Evolutionary conservation across 371 early-diverging fungal species (phyloP).

Genomic region (Mucor lusitanicus): DNA sequence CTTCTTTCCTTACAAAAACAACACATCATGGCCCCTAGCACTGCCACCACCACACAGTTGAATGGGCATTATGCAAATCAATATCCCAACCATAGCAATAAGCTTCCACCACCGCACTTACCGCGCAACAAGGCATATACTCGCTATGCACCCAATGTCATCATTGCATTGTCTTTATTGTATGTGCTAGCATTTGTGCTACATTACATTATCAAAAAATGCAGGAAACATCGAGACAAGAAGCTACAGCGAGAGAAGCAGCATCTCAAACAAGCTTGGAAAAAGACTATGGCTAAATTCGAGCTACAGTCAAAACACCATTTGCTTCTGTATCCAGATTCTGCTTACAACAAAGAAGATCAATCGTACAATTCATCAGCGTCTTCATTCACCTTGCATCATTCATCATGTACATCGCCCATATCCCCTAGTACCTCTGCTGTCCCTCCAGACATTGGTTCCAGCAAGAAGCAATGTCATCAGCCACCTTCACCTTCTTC

Average conservation of each 20-base stretch:
- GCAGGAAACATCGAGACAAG: not conserved
- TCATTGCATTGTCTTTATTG: not conserved
- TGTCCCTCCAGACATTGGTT: not conserved
- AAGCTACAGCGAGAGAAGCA: conserved; percentile 12
- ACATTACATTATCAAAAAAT: not conserved
- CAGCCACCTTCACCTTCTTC: not conserved
- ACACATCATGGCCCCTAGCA: not conserved
- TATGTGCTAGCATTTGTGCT: conserved; percentile 1
- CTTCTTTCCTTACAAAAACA: not conserved
- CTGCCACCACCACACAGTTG: not conserved
- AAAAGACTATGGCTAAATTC: not conserved
- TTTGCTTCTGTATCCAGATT: not conserved
- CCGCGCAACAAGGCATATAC: conserved; percentile 9
- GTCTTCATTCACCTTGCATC: not conserved
- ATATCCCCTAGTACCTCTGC: not conserved
- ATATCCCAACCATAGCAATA: not conserved
- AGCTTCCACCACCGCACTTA: not conserved
- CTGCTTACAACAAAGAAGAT: not conserved
- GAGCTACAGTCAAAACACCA: not conserved
- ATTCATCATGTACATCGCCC: not conserved
- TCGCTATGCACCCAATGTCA: conserved; percentile 3
- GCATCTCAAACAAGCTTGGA: conserved; percentile 4
- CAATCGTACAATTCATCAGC: not conserved
- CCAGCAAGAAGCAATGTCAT: not conserved
- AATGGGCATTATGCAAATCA: not conserved